These are phyloP conservation scores for Acanthamoeba culbertsoni DNA, from an alignment of 208 protist species.

Conservation along the genomic window DNA sequence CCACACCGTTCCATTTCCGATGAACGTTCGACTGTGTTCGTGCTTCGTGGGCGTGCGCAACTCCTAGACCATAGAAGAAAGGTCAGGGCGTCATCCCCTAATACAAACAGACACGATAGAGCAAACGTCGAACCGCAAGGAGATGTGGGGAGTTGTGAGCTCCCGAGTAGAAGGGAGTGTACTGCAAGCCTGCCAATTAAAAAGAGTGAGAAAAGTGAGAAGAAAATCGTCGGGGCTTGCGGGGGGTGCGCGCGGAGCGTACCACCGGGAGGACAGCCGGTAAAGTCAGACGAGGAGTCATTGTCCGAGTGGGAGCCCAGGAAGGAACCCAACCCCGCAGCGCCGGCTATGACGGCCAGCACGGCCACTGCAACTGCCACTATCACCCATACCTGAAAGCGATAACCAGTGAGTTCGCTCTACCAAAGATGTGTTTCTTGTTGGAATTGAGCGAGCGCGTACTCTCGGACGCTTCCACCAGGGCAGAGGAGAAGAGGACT, in stretches of 20 bases:
- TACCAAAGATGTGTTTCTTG: neutral
- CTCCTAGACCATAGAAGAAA: no score
- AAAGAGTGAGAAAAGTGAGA: no score
- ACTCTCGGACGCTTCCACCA: neutral
- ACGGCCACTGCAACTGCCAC: neutral
- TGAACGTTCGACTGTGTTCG: neutral
- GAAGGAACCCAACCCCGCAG: neutral
- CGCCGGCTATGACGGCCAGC: neutral
- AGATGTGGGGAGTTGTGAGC: neutral
- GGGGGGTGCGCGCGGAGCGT: neutral
- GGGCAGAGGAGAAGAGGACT: neutral
- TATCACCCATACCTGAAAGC: neutral
- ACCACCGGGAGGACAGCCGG: neutral
- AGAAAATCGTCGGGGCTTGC: no score
- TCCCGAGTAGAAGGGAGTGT: neutral
- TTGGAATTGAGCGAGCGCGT: neutral
- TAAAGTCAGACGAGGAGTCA: neutral
- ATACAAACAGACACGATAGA: neutral
- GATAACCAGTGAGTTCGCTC: no score
- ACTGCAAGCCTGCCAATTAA: neutral
- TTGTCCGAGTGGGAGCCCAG: neutral
- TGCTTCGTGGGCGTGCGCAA: neutral
- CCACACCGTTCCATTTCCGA: neutral
- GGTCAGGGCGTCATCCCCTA: no score
- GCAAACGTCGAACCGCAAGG: neutral